A percentile compares a stretch with the other conserved stretches of the same genome.
Conservation (phyloP, 1,284 basidiomycete species). For the Apiotrichum laibachii region DNA sequence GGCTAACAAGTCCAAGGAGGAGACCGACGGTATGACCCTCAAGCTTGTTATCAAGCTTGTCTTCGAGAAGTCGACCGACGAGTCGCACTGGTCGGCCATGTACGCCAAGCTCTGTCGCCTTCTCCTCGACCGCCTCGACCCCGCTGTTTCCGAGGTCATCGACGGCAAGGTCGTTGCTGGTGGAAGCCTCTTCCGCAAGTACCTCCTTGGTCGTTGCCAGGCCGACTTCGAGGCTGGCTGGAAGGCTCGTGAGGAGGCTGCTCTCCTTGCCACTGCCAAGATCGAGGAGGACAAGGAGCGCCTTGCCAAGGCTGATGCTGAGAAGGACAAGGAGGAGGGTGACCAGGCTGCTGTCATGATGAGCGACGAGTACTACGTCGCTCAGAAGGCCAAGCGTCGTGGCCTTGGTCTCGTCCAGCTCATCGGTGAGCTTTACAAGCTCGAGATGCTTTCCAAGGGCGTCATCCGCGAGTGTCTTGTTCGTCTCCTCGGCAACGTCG, state of each 20-base stretch:
- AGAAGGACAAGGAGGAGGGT: conserved; percentile 42
- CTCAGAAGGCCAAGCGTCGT: conserved; percentile 93
- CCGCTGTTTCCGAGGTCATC: conserved; percentile 80
- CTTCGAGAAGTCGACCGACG: conserved; percentile 95
- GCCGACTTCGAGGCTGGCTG: conserved; percentile 89
- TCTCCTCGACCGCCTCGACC: conserved; percentile 85
- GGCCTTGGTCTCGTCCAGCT: conserved; percentile 96
- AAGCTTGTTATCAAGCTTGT: conserved; percentile 94
- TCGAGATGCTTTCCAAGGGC: conserved; percentile 88
- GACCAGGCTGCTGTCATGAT: conserved; percentile 62
- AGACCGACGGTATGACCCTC: conserved; percentile 89
- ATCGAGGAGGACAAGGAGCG: conserved; percentile 58
- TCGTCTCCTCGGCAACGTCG: conserved; percentile 86
- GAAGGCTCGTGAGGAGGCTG: conserved; percentile 58
- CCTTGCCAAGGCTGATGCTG: conserved; percentile 54
- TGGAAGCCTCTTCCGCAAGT: conserved; percentile 83
- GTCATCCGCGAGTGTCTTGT: conserved; percentile 97
- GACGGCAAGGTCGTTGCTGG: conserved; percentile 82
- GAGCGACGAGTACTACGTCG: conserved; percentile 95
- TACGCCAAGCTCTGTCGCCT: conserved; percentile 91
- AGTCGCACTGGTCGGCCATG: conserved; percentile 94
- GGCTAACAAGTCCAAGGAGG: conserved; percentile 90
- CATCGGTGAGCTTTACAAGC: conserved; percentile 96
- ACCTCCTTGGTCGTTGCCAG: conserved; percentile 87
- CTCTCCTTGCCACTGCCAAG: conserved; percentile 57